phyloP scores from a whole-genome alignment of 164 flowering plant genomes.

The Dillenia turbinata region DNA sequence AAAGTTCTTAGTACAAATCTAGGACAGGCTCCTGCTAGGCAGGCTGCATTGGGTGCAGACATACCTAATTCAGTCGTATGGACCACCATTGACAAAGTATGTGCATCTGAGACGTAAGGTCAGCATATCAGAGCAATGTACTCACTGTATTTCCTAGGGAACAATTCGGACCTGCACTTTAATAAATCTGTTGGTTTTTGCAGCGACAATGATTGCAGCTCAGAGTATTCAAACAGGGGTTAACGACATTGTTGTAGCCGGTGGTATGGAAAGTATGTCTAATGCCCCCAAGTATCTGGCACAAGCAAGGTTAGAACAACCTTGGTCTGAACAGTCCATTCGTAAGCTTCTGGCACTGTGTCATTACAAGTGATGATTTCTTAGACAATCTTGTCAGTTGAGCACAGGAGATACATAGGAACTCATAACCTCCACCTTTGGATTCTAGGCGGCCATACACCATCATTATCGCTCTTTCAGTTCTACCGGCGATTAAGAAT shows the following conservation, averaged over 20 bases:
- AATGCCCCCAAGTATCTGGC: conserved; percentile 78
- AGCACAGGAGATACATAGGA: no score
- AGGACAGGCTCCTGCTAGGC: conserved; percentile 98
- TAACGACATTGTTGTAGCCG: conserved; percentile 82
- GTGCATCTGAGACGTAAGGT: conserved; percentile 96
- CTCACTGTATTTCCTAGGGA: neutral
- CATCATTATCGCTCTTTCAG: no score
- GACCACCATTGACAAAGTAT: conserved; percentile 89
- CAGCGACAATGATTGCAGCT: conserved; percentile 91
- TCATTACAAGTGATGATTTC: no score
- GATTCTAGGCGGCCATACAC: no score
- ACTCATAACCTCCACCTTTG: no score
- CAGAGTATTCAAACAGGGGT: conserved; percentile 77
- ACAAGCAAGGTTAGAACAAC: conserved; percentile 54
- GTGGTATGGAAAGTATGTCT: conserved; percentile 99
- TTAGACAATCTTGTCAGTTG: neutral
- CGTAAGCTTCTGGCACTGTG: no score
- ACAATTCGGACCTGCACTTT: neutral
- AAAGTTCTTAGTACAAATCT: conserved; percentile 95
- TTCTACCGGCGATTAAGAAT: no score
- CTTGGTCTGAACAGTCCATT: neutral
- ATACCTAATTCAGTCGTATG: conserved; percentile 78
- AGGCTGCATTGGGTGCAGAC: conserved; percentile 96
- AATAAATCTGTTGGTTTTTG: conserved; percentile 1
- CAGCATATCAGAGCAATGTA: neutral